Evolutionary conservation across 2,329 filamentous ascomycete genomes (phyloP).

Genomic region (Beauveria brongniartii): DNA sequence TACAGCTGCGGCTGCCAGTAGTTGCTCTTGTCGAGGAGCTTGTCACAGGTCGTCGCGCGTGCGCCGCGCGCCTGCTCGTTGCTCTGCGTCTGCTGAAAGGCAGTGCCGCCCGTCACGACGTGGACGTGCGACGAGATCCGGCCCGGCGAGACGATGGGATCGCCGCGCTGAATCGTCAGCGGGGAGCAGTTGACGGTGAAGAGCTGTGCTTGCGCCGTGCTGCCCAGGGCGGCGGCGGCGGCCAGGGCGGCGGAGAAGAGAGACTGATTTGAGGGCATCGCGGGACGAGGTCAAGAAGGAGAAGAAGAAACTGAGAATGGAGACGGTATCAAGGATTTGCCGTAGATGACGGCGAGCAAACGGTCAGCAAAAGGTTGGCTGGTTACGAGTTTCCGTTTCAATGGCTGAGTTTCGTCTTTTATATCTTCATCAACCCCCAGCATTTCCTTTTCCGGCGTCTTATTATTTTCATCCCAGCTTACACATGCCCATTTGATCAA

Average conservation of each 20-base stretch:
- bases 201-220: conserved; percentile 9
- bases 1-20: conserved; percentile 60
- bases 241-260: background rate
- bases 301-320: background rate
- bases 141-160: conserved; percentile 52
- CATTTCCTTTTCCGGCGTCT: background rate
- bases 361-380: background rate
- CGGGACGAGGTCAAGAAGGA: background rate
- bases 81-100: conserved; percentile 46
- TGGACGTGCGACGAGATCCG: conserved; percentile 48
- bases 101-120: conserved; percentile 54
- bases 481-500: background rate
- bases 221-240: background rate
- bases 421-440: background rate
- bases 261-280: background rate
- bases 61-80: conserved; percentile 44
- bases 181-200: conserved; percentile 22
- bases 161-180: conserved; percentile 36
- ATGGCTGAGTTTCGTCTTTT: background rate
- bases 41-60: conserved; percentile 57
- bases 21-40: conserved; percentile 53
- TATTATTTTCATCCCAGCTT: background rate
- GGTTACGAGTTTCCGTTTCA: no score
- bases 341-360: background rate
- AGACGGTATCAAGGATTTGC: no score